A percentile compares a stretch with the other conserved stretches of the same genome.
These are phyloP conservation scores for Fermentozyma sake DNA, from an alignment of 1,139 yeast species.

Conservation along the genomic window DNA sequence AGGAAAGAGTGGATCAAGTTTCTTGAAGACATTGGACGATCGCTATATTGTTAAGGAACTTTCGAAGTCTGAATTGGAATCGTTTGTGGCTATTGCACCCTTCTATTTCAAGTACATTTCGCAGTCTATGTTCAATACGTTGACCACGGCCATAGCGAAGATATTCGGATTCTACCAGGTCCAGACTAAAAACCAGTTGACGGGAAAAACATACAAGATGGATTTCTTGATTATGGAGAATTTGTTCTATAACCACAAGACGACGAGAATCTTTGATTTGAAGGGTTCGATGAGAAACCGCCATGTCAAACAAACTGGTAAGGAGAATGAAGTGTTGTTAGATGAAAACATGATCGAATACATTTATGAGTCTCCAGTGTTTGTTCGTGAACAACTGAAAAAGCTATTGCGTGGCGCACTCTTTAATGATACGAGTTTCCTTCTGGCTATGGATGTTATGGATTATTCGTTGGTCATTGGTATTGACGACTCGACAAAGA, in stretches of 20 bases:
- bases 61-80: slow-evolving; percentile 83
- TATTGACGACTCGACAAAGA: slow-evolving; percentile 63
- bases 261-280: slow-evolving; percentile 85
- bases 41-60: slow-evolving; percentile 86
- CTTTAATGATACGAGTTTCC: slow-evolving; percentile 90
- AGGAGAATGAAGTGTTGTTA: slow-evolving; percentile 85
- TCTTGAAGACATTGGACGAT: slow-evolving; percentile 87
- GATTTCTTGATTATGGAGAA: slow-evolving; percentile 96
- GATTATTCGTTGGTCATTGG: slow-evolving; percentile 95
- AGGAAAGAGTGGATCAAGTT: slow-evolving; percentile 94
- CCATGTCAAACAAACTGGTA: slow-evolving; percentile 94
- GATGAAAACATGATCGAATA: slow-evolving; percentile 99
- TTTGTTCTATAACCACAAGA: slow-evolving; percentile 77
- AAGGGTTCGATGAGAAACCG: slow-evolving; percentile 98
- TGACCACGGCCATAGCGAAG: slow-evolving; percentile 92
- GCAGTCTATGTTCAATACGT: slow-evolving; percentile 89
- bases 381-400: slow-evolving; percentile 90
- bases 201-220: slow-evolving; percentile 77
- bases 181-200: slow-evolving; percentile 72
- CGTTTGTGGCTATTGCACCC: slow-evolving; percentile 93
- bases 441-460: slow-evolving; percentile 98
- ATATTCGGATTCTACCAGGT: slow-evolving; percentile 95
- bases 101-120: slow-evolving; percentile 95
- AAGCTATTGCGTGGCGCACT: slow-evolving; percentile 78
- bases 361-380: slow-evolving; percentile 91